Percentiles rank a stretch among this genome's conserved stretches.
Conservation (phyloP, 108 stramenopile genomes). For the Discostella pseudostelligera region DNA sequence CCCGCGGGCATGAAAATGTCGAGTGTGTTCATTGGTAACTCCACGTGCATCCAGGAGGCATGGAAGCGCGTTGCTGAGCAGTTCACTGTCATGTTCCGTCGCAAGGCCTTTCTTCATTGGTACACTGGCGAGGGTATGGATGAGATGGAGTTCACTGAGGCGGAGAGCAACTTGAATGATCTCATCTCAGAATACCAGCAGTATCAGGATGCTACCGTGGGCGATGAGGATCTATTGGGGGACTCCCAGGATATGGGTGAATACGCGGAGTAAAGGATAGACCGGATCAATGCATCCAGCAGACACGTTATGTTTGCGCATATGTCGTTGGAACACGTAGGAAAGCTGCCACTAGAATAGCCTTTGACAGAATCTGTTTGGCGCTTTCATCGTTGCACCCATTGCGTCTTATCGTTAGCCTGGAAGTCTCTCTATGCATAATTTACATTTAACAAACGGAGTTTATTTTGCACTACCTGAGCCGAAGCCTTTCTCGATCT, state of each 20-base stretch:
- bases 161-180: slow-evolving; percentile 83
- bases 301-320: slow-evolving; percentile 1
- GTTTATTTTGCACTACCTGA: background rate
- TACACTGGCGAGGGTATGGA: slow-evolving; percentile 83
- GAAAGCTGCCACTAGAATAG: background rate
- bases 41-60: slow-evolving; percentile 77
- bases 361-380: background rate
- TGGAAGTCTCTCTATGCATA: background rate
- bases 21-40: slow-evolving; percentile 78
- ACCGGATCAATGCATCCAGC: too few species aligned
- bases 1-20: slow-evolving; percentile 75
- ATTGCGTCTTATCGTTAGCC: background rate
- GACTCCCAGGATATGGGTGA: slow-evolving; percentile 48
- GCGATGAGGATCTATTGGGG: slow-evolving; percentile 52
- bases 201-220: slow-evolving; percentile 91
- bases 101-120: slow-evolving; percentile 90
- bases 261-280: slow-evolving; percentile 2
- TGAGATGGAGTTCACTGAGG: slow-evolving; percentile 89
- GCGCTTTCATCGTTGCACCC: background rate
- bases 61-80: slow-evolving; percentile 85
- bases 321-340: background rate
- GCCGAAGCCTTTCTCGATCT: background rate
- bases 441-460: background rate
- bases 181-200: slow-evolving; percentile 88
- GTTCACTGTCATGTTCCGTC: slow-evolving; percentile 88